Evolutionary conservation across 2,329 filamentous ascomycete species (phyloP).

Genomic region (Colletotrichum theobromicola): DNA sequence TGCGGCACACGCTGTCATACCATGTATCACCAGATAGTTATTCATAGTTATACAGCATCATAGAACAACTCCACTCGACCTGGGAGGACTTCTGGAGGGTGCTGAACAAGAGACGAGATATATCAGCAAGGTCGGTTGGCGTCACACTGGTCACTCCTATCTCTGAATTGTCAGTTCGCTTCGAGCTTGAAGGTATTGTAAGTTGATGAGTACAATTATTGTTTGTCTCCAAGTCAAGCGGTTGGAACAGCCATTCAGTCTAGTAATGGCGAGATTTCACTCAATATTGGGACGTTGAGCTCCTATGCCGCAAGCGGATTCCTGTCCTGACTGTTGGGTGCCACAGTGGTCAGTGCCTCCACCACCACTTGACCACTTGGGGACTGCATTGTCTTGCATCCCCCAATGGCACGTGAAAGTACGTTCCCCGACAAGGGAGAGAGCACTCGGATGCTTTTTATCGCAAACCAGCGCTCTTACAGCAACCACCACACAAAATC

Average conservation of each 20-base stretch:
- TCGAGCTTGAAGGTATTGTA: background rate
- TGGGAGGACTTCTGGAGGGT: background rate
- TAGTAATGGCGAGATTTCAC: too few relatives aligned
- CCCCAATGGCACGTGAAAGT: background rate
- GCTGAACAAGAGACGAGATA: background rate
- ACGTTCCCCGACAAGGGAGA: background rate
- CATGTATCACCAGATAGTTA: background rate
- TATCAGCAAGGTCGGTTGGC: background rate
- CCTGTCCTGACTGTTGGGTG: background rate
- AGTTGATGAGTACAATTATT: background rate
- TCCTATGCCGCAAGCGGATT: background rate
- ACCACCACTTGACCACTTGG: background rate
- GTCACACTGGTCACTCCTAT: background rate
- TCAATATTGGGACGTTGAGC: background rate
- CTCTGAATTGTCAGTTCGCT: background rate
- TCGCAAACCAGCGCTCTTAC: background rate
- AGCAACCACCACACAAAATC: background rate
- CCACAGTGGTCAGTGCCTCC: background rate
- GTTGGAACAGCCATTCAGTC: background rate
- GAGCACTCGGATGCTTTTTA: background rate
- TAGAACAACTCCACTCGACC: slow-evolving; percentile 15
- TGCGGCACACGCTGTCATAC: background rate
- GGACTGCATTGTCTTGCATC: background rate
- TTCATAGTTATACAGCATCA: background rate
- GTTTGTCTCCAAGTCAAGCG: too few relatives aligned